Evolutionary conservation across 2,329 filamentous ascomycete genomes (phyloP).

Genomic region (Furcasterigmium sp.): DNA sequence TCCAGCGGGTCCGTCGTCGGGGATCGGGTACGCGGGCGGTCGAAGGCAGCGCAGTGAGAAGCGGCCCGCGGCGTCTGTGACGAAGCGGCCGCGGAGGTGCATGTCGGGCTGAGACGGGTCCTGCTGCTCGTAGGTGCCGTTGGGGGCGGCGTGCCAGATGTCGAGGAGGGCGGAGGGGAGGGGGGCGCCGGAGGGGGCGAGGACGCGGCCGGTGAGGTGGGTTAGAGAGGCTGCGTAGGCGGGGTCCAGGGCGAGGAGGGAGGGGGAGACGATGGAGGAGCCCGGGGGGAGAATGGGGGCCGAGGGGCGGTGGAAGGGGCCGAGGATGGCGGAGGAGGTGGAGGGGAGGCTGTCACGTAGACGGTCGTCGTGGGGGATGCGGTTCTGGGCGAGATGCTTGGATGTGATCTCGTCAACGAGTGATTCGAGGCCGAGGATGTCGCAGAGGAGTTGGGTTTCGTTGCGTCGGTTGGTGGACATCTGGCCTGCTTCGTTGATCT

Average conservation of each 20-base stretch:
- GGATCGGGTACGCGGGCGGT: conserved; percentile 50
- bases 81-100: conserved; percentile 70
- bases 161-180: conserved; percentile 52
- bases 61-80: conserved; percentile 57
- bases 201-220: conserved; percentile 52
- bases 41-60: conserved; percentile 59
- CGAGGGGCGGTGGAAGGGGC: conserved; percentile 64
- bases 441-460: conserved; percentile 62
- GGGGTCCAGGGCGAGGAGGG: conserved; percentile 17
- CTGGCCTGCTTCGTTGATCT: conserved; percentile 61
- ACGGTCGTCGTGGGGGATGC: conserved; percentile 18
- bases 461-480: conserved; percentile 59
- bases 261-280: conserved; percentile 43
- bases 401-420: conserved; percentile 63
- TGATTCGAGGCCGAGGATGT: conserved; percentile 62
- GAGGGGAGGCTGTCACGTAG: conserved; percentile 39
- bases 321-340: conserved; percentile 62
- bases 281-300: conserved; percentile 55
- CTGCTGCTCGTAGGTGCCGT: conserved; percentile 65
- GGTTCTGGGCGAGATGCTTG: conserved; percentile 22
- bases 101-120: conserved; percentile 64
- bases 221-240: conserved; percentile 38
- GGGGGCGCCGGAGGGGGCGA: conserved; percentile 48
- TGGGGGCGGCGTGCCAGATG: conserved; percentile 61
- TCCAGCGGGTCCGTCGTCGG: conserved; percentile 22